phyloP scores from a whole-genome alignment of 2,329 filamentous ascomycete genomes.

The Didymellaceae sp. region DNA sequence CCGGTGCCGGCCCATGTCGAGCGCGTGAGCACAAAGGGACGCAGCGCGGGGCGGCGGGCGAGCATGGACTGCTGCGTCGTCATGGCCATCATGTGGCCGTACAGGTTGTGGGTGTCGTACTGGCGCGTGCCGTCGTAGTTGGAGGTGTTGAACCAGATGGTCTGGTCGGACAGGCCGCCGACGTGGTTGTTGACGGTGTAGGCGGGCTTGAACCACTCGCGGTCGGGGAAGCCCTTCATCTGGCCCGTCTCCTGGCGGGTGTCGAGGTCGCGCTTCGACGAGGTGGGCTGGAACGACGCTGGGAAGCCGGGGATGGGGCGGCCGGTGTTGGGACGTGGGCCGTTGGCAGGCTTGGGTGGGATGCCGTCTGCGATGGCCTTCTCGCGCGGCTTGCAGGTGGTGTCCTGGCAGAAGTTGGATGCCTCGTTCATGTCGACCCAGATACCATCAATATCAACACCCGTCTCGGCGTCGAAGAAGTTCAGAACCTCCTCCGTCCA shows the following conservation, averaged over 20 bases:
- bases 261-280: constrained; percentile 17
- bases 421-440: constrained; percentile 60
- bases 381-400: constrained; percentile 54
- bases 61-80: constrained; percentile 71
- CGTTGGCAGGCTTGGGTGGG: constrained; percentile 63
- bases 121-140: constrained; percentile 71
- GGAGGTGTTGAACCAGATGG: constrained; percentile 70
- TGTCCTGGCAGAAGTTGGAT: constrained; percentile 50
- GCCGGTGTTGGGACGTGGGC: constrained; percentile 65
- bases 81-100: constrained; percentile 76
- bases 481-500: constrained; percentile 72
- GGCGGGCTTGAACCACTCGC: constrained; percentile 68
- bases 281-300: constrained; percentile 66
- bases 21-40: constrained; percentile 76
- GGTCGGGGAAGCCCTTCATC: constrained; percentile 64
- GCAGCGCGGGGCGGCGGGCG: constrained; percentile 65
- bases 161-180: constrained; percentile 51
- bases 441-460: constrained; percentile 77
- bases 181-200: constrained; percentile 71
- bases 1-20: constrained; percentile 79
- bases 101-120: constrained; percentile 80
- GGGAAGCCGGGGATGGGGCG: constrained; percentile 73
- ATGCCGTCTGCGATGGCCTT: constrained; percentile 51
- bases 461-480: constrained; percentile 69
- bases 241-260: constrained; percentile 46